Evolutionary conservation across 306 rosid genomes (phyloP), one percentile per base, ranked within the genome.

Genomic region (Vicia villosa): DNA sequence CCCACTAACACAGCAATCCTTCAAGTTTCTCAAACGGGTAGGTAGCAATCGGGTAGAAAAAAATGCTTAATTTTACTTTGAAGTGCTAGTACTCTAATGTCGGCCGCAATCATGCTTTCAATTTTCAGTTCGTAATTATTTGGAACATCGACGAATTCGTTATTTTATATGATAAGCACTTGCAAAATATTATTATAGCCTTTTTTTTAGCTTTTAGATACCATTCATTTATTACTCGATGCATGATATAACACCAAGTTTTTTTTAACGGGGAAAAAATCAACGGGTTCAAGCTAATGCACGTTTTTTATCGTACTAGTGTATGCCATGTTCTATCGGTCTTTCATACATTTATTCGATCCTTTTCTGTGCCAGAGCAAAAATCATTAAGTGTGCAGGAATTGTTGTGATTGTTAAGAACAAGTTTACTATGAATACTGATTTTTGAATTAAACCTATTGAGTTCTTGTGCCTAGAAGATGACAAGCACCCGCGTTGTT

Each of bases 21-120:
- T 30, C 91, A 85, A 34, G 79, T 79, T 47, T 66, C 80, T 81
- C 92, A 86, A 74, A 59, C 92, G 81, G 99, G 99, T 94, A 82
- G 98, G 97, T 94, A 85, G 50, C 42, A 28, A 51, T 72, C 43
- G 47, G 52, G 63, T 38, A 5, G 72, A 10, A 76, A n/a, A n/a
- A 64, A 24, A 52, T 58, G 54, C 50, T 28, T 46, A 10, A 54
- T 63, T 73, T 66, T 57, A 20, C 19, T 19, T 36, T 69, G 16
- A 60, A 26, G 43, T 59, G 38, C 38, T 32, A 38, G 47, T 57
- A 16, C 56, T 73, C 8, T 63, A 24, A 63, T 57, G 38, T 43
- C 17, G 20, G 34, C 47, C 41, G 67, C 19, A 68, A 51, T 66
- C 64, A 21, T 67, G 19, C 49, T 49, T 46, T 45, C 14, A 13